Evolutionary conservation across 768 basidiomycete species (phyloP).

Genomic region (Termitomyces sp.): DNA sequence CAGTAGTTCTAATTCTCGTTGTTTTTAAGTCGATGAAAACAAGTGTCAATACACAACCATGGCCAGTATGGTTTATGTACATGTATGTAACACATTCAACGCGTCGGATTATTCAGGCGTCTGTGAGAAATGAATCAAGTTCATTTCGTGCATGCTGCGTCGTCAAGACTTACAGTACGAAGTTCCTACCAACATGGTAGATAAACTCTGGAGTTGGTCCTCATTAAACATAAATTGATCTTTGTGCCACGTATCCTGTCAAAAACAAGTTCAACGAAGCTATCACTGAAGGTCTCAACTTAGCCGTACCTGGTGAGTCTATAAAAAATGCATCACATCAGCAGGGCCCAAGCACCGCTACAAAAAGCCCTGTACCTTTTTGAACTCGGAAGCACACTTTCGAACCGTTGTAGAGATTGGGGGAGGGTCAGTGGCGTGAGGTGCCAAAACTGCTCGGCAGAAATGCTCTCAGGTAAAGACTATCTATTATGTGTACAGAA

Average conservation of each 20-base stretch:
- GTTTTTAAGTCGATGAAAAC: background rate
- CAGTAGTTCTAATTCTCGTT: background rate
- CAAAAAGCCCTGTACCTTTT: slow-evolving; percentile 52
- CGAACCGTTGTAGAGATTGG: slow-evolving; percentile 90
- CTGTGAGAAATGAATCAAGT: background rate
- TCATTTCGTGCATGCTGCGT: background rate
- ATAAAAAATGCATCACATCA: slow-evolving; percentile 8
- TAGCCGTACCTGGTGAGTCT: slow-evolving; percentile 60
- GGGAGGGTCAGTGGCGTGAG: slow-evolving; percentile 79
- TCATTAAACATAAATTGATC: slow-evolving; percentile 86
- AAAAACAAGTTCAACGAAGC: slow-evolving; percentile 11
- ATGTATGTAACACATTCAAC: background rate
- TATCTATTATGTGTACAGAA: background rate
- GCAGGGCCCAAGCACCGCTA: slow-evolving; percentile 8
- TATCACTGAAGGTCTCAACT: slow-evolving; percentile 5
- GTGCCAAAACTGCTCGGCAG: slow-evolving; percentile 55
- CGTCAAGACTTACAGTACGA: slow-evolving; percentile 65
- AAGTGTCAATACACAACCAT: background rate
- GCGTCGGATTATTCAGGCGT: background rate
- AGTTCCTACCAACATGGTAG: slow-evolving; percentile 86
- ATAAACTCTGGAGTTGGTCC: slow-evolving; percentile 83
- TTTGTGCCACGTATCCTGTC: slow-evolving; percentile 87
- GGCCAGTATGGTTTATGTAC: no score
- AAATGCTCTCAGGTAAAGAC: slow-evolving; percentile 8
- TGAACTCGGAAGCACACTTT: slow-evolving; percentile 80